Percentiles rank a stretch among this genome's conserved stretches.
Conservation (phyloP, 2,329 filamentous ascomycete species). For the Ophiocordyceps unilateralis region DNA sequence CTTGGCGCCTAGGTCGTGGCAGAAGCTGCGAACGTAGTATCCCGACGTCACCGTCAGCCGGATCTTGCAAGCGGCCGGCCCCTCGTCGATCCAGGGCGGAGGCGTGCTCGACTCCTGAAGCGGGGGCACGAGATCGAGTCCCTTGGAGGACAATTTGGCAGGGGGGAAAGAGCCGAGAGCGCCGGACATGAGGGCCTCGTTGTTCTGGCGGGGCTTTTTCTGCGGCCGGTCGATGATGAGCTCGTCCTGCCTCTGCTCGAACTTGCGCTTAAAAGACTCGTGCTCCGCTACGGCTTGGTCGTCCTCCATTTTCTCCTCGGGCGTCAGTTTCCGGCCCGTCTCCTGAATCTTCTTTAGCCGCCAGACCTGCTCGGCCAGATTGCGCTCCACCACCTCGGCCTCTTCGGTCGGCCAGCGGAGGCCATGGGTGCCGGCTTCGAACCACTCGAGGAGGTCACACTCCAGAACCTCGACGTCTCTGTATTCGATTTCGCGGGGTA, state of each 20-base stretch:
- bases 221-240: conserved; percentile 33
- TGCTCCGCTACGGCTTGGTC: conserved; percentile 36
- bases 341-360: conserved; percentile 40
- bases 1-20: conserved; percentile 76
- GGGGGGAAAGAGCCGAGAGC: conserved; percentile 35
- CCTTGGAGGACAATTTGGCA: conserved; percentile 20
- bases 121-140: conserved; percentile 36
- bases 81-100: conserved; percentile 40
- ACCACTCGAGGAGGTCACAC: conserved; percentile 70
- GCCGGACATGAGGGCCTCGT: conserved; percentile 36
- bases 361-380: conserved; percentile 57
- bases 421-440: conserved; percentile 63
- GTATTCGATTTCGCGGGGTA: conserved; percentile 70
- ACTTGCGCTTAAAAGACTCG: conserved; percentile 39
- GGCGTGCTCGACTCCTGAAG: conserved; percentile 28
- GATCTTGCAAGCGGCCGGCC: conserved; percentile 62
- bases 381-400: conserved; percentile 57
- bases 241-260: conserved; percentile 38
- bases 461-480: conserved; percentile 62
- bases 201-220: conserved; percentile 13
- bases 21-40: conserved; percentile 90
- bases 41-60: conserved; percentile 88
- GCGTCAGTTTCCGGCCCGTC: conserved; percentile 28
- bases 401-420: conserved; percentile 69
- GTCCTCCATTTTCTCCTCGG: conserved; percentile 37